A percentile compares a stretch with the other conserved stretches of the same genome.
Evolutionary conservation across 495 filamentous ascomycete species (phyloP).

Genomic region (Terfezia boudieri): DNA sequence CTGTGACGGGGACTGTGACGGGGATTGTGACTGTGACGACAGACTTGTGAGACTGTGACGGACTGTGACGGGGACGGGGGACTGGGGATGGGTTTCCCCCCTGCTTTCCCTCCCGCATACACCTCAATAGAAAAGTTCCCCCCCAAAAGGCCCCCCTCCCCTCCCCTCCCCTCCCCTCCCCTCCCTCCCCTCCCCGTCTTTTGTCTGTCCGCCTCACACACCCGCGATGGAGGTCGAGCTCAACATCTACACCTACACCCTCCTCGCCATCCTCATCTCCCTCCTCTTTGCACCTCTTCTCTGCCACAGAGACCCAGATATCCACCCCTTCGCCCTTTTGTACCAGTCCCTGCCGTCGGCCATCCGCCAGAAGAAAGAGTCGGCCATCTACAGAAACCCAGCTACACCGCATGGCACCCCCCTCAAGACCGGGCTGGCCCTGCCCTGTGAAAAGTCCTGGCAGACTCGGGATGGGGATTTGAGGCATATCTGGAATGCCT

Average conservation of each 20-base stretch:
- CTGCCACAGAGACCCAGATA: constrained; percentile 51
- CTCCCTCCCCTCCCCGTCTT: background rate
- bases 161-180: background rate
- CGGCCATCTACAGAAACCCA: constrained; percentile 55
- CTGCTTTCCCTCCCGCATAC: background rate
- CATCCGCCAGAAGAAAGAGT: constrained; percentile 65
- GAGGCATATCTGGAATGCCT: constrained; percentile 74
- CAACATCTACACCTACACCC: constrained; percentile 23
- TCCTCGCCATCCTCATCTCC: constrained; percentile 32
- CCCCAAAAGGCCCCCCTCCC: background rate
- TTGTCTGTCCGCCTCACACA: background rate
- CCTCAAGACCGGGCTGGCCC: constrained; percentile 57
- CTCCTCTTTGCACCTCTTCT: constrained; percentile 41
- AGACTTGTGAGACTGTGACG: no score
- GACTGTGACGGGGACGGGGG: no score
- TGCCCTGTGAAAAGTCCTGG: constrained; percentile 66
- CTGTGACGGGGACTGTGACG: no score
- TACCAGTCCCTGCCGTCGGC: constrained; percentile 57
- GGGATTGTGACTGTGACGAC: no score
- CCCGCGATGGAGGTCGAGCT: constrained; percentile 15
- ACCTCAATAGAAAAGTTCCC: background rate
- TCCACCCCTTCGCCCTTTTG: constrained; percentile 71
- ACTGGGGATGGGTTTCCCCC: background rate
- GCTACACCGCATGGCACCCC: constrained; percentile 69
- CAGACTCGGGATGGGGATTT: constrained; percentile 63